A percentile compares a stretch with the other conserved stretches of the same genome.
Evolutionary conservation across 2,329 filamentous ascomycete genomes (phyloP).

Genomic region (Mariannaea sp.): DNA sequence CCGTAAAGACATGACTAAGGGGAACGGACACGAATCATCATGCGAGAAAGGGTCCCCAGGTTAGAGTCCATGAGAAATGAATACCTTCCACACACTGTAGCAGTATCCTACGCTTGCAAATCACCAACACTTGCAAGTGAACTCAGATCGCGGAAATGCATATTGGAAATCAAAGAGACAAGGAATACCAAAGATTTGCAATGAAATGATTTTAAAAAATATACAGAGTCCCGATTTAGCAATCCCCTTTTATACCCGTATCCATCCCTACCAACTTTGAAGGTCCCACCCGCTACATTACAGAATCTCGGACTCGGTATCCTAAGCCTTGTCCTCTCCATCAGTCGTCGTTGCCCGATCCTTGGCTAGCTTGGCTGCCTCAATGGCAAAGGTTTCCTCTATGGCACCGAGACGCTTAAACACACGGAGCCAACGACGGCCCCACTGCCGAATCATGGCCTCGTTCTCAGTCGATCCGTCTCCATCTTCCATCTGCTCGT

Average conservation of each 20-base stretch:
- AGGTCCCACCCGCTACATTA: background rate
- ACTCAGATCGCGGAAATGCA: too few relatives aligned
- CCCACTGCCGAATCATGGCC: slow-evolving; percentile 77
- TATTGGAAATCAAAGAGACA: too few relatives aligned
- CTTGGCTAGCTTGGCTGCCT: slow-evolving; percentile 40
- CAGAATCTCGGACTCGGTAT: slow-evolving; percentile 22
- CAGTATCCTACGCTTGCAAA: too few relatives aligned
- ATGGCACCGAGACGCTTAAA: slow-evolving; percentile 83
- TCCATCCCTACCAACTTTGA: slow-evolving; percentile 12
- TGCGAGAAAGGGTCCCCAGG: too few relatives aligned
- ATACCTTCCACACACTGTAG: too few relatives aligned
- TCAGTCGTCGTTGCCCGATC: slow-evolving; percentile 14
- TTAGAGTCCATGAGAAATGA: too few relatives aligned
- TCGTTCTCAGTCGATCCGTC: slow-evolving; percentile 64
- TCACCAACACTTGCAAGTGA: too few relatives aligned
- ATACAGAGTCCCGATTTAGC: slow-evolving; percentile 1
- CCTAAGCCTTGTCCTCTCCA: slow-evolving; percentile 29
- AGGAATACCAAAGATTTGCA: too few relatives aligned
- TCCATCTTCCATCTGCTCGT: slow-evolving; percentile 73
- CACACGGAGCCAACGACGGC: slow-evolving; percentile 81
- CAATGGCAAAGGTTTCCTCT: slow-evolving; percentile 70
- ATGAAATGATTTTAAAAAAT: background rate
- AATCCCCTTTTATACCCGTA: slow-evolving; percentile 11
- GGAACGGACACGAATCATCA: too few relatives aligned
- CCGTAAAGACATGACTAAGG: too few relatives aligned